Evolutionary conservation across 495 filamentous ascomycete species (phyloP).

Genomic region (Penicillium ucsense): DNA sequence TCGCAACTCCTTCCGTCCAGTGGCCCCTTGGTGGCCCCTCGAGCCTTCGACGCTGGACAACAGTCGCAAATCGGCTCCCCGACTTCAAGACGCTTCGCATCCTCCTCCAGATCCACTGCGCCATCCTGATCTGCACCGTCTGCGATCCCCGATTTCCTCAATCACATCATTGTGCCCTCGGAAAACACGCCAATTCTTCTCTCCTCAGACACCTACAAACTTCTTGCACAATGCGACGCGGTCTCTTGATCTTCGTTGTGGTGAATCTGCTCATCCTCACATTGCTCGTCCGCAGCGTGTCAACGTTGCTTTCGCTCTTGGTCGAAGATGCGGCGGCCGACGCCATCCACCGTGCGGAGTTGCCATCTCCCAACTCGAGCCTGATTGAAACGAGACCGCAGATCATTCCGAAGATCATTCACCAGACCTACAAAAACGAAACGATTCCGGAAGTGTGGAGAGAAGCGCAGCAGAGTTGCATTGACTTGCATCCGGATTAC

Average conservation of each 20-base stretch:
- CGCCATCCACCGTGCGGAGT: slow-evolving; percentile 53
- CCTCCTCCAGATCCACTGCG: neutral
- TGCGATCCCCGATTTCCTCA: neutral
- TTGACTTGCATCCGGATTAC: slow-evolving; percentile 66
- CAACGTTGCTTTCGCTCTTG: slow-evolving; percentile 52
- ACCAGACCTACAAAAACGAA: slow-evolving; percentile 77
- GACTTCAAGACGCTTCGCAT: neutral
- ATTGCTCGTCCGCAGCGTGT: slow-evolving; percentile 52
- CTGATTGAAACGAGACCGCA: slow-evolving; percentile 49
- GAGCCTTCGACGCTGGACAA: too few species aligned
- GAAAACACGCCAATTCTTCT: neutral
- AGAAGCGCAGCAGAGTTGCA: slow-evolving; percentile 62
- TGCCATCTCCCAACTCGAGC: slow-evolving; percentile 54
- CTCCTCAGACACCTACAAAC: neutral
- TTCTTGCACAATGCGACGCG: slow-evolving; percentile 47
- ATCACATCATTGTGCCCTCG: neutral
- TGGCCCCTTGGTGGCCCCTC: too few species aligned
- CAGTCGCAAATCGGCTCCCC: too few species aligned
- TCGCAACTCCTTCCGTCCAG: too few species aligned
- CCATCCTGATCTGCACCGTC: neutral
- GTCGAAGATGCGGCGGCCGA: slow-evolving; percentile 58
- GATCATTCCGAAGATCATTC: slow-evolving; percentile 81
- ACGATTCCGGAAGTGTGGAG: slow-evolving; percentile 67
- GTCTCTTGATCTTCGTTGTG: slow-evolving; percentile 52
- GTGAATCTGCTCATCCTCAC: slow-evolving; percentile 50